Evolutionary conservation across 129 eudicot genomes (phyloP).

Genomic region (Chrysanthemum lavandulifolium): DNA sequence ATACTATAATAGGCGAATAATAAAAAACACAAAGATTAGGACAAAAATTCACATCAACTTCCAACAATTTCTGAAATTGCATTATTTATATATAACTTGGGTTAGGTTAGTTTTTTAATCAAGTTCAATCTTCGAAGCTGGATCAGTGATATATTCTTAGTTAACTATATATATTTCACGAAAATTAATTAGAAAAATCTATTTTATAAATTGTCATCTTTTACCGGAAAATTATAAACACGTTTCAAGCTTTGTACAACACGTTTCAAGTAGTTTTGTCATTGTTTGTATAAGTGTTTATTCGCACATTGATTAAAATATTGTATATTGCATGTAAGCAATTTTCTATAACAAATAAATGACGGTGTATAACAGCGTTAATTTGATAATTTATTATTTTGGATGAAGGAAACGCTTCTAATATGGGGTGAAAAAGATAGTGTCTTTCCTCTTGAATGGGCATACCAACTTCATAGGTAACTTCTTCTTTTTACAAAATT

Average conservation of each 20-base stretch:
- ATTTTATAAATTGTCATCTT: too few species aligned
- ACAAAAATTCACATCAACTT: neutral
- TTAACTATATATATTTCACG: neutral
- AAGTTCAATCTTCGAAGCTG: neutral
- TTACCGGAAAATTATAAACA: too few species aligned
- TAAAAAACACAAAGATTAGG: neutral
- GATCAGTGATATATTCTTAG: neutral
- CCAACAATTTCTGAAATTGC: slow-evolving; percentile 4
- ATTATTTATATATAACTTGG: neutral
- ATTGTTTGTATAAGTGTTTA: too few species aligned
- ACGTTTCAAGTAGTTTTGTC: too few species aligned
- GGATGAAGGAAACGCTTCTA: slow-evolving; percentile 33
- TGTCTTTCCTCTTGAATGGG: slow-evolving; percentile 27
- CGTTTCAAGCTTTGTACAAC: too few species aligned
- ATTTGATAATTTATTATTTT: neutral
- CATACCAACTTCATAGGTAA: slow-evolving; percentile 30
- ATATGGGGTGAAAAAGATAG: slow-evolving; percentile 33
- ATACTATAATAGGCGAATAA: neutral
- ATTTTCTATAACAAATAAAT: too few species aligned
- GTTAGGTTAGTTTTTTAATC: neutral
- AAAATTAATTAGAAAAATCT: too few species aligned
- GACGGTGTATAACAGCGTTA: too few species aligned
- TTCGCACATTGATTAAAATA: too few species aligned
- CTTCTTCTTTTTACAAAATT: neutral
- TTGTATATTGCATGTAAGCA: too few species aligned